These are phyloP conservation scores for Chiua sp. DNA, from an alignment of 1,284 basidiomycete species.

Conservation along the genomic window DNA sequence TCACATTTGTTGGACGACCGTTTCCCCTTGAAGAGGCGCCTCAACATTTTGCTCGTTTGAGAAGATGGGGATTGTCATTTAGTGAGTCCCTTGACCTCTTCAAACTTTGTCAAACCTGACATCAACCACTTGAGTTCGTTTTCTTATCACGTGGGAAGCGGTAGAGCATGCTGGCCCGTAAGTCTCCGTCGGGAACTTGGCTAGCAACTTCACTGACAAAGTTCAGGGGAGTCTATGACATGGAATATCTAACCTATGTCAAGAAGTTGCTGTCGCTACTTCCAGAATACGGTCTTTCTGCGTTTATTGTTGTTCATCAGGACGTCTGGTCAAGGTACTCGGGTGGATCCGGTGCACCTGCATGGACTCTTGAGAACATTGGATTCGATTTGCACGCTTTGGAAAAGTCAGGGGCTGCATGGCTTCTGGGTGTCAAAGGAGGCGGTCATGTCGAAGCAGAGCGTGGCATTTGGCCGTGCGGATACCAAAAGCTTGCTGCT, in stretches of 20 bases:
- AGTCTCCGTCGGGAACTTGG: constrained; percentile 40
- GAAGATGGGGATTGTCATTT: constrained; percentile 88
- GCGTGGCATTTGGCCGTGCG: constrained; percentile 88
- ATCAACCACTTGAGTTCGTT: constrained; percentile 60
- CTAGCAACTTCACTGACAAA: neutral
- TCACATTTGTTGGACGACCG: constrained; percentile 84
- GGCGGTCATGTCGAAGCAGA: constrained; percentile 75
- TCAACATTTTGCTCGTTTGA: constrained; percentile 79
- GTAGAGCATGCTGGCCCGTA: constrained; percentile 91
- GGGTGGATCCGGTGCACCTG: constrained; percentile 92
- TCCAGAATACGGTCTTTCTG: constrained; percentile 79
- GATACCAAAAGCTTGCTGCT: constrained; percentile 88
- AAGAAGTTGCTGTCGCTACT: constrained; percentile 76
- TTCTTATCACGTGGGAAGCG: constrained; percentile 97
- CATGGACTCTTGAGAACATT: constrained; percentile 86
- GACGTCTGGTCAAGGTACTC: constrained; percentile 96
- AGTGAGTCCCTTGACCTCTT: constrained; percentile 49
- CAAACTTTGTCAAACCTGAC: neutral
- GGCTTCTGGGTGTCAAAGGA: constrained; percentile 79
- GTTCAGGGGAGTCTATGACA: constrained; percentile 80
- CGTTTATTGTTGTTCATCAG: constrained; percentile 87
- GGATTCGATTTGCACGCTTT: constrained; percentile 82
- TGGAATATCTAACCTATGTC: constrained; percentile 85
- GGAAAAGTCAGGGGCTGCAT: constrained; percentile 84
- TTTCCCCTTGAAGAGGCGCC: constrained; percentile 86